phyloP scores from a whole-genome alignment of 1,284 basidiomycete genomes.

The Trichosporon faecale region DNA sequence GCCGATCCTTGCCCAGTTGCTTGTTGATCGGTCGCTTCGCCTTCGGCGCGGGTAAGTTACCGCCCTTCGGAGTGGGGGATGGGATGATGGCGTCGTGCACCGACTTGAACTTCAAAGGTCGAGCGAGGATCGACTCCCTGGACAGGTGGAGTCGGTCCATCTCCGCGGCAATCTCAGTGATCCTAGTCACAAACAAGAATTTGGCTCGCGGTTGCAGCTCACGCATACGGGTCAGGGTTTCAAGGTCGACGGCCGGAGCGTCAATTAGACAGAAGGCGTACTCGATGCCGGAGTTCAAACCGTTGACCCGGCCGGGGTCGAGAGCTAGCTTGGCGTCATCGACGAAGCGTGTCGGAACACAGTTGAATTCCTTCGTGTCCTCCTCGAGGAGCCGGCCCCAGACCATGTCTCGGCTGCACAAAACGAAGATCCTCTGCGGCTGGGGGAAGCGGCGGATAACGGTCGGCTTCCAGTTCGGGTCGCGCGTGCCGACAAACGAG shows the following conservation, averaged over 20 bases:
- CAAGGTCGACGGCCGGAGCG: constrained; percentile 22
- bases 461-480: constrained; percentile 21
- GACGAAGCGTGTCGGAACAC: constrained; percentile 34
- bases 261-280: constrained; percentile 36
- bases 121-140: constrained; percentile 40
- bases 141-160: constrained; percentile 21
- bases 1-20: constrained; percentile 24
- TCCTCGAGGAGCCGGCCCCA: constrained; percentile 38
- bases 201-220: constrained; percentile 34
- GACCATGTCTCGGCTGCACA: constrained; percentile 26
- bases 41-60: not conserved
- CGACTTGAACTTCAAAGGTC: constrained; percentile 43
- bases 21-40: constrained; percentile 16
- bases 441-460: constrained; percentile 14
- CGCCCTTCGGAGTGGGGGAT: not conserved
- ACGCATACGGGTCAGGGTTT: constrained; percentile 24
- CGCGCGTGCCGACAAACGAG: constrained; percentile 34
- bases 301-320: constrained; percentile 23
- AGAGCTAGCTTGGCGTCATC: constrained; percentile 26
- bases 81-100: constrained; percentile 34
- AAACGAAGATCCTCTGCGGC: constrained; percentile 29
- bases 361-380: constrained; percentile 34
- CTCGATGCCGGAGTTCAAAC: constrained; percentile 26
- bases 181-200: constrained; percentile 38
- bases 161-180: constrained; percentile 33